Evolutionary conservation across 305 asterid genomes (phyloP).

Genomic region (Rubia balearica): DNA sequence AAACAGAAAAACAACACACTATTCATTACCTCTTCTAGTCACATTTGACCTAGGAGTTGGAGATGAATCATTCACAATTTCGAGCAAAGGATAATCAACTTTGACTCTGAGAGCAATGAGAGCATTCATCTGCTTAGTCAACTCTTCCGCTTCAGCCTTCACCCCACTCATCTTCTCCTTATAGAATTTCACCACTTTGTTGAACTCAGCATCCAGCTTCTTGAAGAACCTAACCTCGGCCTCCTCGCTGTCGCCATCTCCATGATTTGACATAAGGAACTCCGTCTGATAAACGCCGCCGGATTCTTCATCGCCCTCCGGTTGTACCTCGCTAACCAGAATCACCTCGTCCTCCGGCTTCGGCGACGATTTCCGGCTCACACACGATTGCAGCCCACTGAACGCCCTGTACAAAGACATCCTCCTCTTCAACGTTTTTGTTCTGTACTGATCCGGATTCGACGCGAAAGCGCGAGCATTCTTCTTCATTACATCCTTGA

Average conservation of each 20-base stretch:
- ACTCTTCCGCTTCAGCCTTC: conserved; percentile 46
- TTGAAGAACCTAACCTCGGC: conserved; percentile 51
- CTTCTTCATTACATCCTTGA: conserved; percentile 36
- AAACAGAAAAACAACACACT: too few relatives aligned
- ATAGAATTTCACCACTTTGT: conserved; percentile 59
- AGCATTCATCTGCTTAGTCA: conserved; percentile 79
- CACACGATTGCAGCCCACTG: conserved; percentile 48
- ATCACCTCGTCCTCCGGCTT: conserved; percentile 60
- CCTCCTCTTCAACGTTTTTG: conserved; percentile 39
- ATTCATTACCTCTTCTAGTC: conserved; percentile 35
- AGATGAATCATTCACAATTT: neutral
- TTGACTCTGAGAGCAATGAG: conserved; percentile 66
- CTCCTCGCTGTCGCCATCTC: conserved; percentile 64
- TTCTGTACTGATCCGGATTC: conserved; percentile 18
- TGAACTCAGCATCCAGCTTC: conserved; percentile 60
- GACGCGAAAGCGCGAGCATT: conserved; percentile 15
- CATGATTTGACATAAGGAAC: conserved; percentile 58
- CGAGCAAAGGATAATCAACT: conserved; percentile 45
- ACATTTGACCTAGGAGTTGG: conserved; percentile 35
- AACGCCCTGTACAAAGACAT: conserved; percentile 70
- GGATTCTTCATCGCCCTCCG: conserved; percentile 26
- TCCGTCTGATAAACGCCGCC: conserved; percentile 45
- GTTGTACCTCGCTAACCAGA: conserved; percentile 34
- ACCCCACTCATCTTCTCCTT: conserved; percentile 43
- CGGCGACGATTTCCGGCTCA: conserved; percentile 22